phyloP scores from a whole-genome alignment of 331 rosid genomes.

The Pyrus hybrid region DNA sequence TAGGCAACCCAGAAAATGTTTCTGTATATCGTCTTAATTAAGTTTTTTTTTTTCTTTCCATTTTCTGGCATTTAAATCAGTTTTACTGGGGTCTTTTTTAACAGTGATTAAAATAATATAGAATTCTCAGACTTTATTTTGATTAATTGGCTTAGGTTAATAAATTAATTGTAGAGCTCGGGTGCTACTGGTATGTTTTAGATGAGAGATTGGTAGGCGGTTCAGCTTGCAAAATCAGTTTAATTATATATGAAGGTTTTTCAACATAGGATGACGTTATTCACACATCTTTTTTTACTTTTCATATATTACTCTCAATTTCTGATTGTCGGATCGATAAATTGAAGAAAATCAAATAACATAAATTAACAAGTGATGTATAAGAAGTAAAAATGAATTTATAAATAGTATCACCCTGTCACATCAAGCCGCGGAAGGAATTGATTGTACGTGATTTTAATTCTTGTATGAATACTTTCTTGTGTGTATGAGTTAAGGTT shows the following conservation, averaged over 20 bases:
- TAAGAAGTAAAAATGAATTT: too few species aligned
- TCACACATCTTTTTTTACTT: accelerated
- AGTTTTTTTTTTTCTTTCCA: not conserved
- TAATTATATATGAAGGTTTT: not conserved
- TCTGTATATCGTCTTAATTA: too few species aligned
- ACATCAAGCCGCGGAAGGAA: not conserved
- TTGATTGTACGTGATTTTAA: not conserved
- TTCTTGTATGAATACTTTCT: not conserved
- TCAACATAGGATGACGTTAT: not conserved
- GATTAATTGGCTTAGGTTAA: not conserved
- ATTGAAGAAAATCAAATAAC: too few species aligned
- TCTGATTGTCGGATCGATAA: accelerated
- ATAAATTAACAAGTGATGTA: not conserved
- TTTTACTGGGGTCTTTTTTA: not conserved
- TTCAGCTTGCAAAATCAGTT: not conserved
- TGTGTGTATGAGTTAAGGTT: not conserved
- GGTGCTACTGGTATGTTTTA: too few species aligned
- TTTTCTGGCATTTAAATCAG: not conserved
- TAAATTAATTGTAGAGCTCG: too few species aligned
- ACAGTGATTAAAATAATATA: not conserved
- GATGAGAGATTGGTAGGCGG: too few species aligned
- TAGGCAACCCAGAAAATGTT: not conserved
- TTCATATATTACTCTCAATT: too few species aligned
- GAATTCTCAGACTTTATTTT: too few species aligned
- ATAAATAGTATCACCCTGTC: not conserved